Evolutionary conservation across 345 rosid species (phyloP), one percentile per base, ranked within the genome.

Genomic region (Acer campestre): DNA sequence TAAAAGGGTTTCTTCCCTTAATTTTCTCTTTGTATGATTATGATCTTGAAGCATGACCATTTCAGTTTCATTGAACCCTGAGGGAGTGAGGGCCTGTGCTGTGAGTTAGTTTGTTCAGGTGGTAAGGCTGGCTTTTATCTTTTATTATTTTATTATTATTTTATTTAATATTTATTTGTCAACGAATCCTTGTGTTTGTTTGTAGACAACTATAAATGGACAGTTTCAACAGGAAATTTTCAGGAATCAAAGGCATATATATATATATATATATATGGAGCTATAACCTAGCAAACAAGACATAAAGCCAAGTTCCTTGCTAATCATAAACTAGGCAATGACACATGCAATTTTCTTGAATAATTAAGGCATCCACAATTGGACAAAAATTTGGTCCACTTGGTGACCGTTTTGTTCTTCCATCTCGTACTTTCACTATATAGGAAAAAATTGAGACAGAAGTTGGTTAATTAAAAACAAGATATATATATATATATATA

Each of bases 281-380:
- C 16, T 61, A 61, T 61, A 25, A 27, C 16, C 16, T 25, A 22
- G 61, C 27, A 46, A 46, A 7, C 22, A 61, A 25, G 38, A 56
- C 65, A 73, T 20, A 9, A 73, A 2, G 75, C 35, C 46, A 27
- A 17, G 35, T 18, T 9, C 62, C 62, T 10, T 17, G 51, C 65
- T 62, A 40, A 75, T 48, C 61, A 64, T 75, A 10, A 17, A 7
- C 27, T 25, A 61, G 68, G 61, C 77, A 74, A 2, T 62, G 68
- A 44, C 69, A 46, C 69, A 63, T 63, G 69, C 48, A 3, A 53
- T 40, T 59, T 72, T 72, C 75, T 72, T 40, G 29, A 59, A 58
- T 27, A 13, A 59, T 35, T 4, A 35, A 35, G 14, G 51, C 12
- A 10, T 42, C 55, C 17, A 20, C 11, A 58, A 58, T 58, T 56